Base-by-base conservation (phyloP, 1,284 basidiomycete genomes). In the Crepidotus sp. region DNA sequence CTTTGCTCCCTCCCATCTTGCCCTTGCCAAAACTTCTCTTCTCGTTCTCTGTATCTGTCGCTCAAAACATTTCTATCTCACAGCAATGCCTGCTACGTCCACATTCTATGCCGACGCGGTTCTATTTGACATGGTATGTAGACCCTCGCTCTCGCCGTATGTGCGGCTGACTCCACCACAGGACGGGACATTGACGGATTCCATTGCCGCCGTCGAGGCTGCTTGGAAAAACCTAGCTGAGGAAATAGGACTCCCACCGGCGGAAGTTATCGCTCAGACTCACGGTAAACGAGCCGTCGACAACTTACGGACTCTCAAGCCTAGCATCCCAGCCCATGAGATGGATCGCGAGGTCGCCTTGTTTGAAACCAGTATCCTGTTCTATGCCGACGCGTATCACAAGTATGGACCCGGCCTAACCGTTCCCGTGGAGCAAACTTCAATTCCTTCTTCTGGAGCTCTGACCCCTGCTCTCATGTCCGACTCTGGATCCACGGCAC, bases 121-220 rank as follows among this genome's bases (percentile, higher is more conserved):
- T 59, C 66, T 83, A 55, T 83, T 83, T 59, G 81, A 83, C 61
- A 84, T 84, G 81, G 80, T 79, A 55, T 49, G 72, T 63, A 9
- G 17, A 40, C 34, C 26, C 15, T 30, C 38, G 15, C 33, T 15
- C 4, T 21, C 17, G 3, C 24, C n/a, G 19, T 22, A 18, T 25
- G 10, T 27, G 13, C 18, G 15, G 32, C 39, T 49, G 31, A 48
- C 36, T 31, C 36, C 25, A 21, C n/a, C 7, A 46, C 6, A 81
- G 79, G 79, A 82, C 56, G 80, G 80, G 33, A 84, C 81, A 9
- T 66, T 85, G 44, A 84, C 83, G 41, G 80, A 85, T 58, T 83
- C 80, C 21, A 85, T 85, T 57, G 67, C 77, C 18, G 83, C 84
- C 7, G 81, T 86, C 51, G 84, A 87, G 60, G 80, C 81, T 5